Evolutionary conservation across 2,329 filamentous ascomycete genomes (phyloP).

Genomic region (Monascus ruber): DNA sequence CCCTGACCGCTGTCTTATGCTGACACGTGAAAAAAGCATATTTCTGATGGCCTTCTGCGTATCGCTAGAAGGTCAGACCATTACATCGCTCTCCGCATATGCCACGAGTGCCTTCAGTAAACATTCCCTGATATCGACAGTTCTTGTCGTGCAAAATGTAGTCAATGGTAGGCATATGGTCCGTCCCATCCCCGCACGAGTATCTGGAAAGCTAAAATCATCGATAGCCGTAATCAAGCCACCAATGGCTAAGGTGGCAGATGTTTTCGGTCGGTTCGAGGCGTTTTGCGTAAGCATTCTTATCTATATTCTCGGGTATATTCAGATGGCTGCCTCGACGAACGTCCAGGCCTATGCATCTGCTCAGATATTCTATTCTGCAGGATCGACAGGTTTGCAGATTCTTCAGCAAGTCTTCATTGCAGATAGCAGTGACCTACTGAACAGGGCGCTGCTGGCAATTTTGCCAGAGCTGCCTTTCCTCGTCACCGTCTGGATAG

Average conservation of each 20-base stretch:
- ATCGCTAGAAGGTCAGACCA: conserved; percentile 56
- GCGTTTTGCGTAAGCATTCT: conserved; percentile 46
- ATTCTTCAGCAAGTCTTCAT: conserved; percentile 55
- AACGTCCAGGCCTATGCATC: conserved; percentile 44
- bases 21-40: conserved; percentile 29
- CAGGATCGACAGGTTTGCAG: conserved; percentile 49
- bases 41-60: conserved; percentile 55
- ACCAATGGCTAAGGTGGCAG: conserved; percentile 54
- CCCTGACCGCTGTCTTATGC: conserved; percentile 1
- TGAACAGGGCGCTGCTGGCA: conserved; percentile 53
- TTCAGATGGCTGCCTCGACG: conserved; percentile 55
- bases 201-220: conserved; percentile 15
- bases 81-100: conserved; percentile 49
- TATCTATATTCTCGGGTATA: conserved; percentile 43
- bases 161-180: conserved; percentile 41
- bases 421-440: conserved; percentile 54
- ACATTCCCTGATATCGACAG: conserved; percentile 55
- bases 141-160: conserved; percentile 52
- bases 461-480: conserved; percentile 54
- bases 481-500: conserved; percentile 54
- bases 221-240: conserved; percentile 50
- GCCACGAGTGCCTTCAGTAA: conserved; percentile 54
- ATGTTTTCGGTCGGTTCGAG: conserved; percentile 56
- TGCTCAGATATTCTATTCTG: conserved; percentile 53
- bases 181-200: not conserved